Evolutionary conservation across 371 early-diverging fungal genomes (phyloP), one percentile per base, ranked within the genome.

Genomic region (Mortierella sp.): DNA sequence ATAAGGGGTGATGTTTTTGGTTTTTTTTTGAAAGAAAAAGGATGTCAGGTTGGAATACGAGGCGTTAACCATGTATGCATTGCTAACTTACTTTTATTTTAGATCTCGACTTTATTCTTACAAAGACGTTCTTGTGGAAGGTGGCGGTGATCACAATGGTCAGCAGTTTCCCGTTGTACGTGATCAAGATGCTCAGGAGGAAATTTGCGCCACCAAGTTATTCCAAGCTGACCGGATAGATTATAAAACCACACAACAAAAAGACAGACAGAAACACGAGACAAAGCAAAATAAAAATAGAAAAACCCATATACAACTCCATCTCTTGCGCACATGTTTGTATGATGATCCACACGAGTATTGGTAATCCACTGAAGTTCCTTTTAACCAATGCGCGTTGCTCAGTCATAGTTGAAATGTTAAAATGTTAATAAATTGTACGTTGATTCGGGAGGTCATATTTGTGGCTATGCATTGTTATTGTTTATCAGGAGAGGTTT

Each of bases 71-170:
- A 22, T 30, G 3, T 39, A 30, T 61, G 11, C 28, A 28, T 20
- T 30, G 20, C 26, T 11, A 60, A 51, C 51, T n/a, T 20, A 26
- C 10, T 28, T 11, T 62, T 62, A 16, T 45, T 24, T 62, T 39
- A 96, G 95, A 98, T 77, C 78, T 95, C 81, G 72, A 86, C 47
- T 98, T 97, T 76, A 97, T 97, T 63, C 75, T 95, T 66, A 94
- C 97, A 1, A 84, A 83, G 60, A 85, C 91, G 11, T 98, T 97
- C 85, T 87, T 93, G 20, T 96, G 97, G 97, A 98, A 98, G 76
- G 93, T 94, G 4, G 89, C 91, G 0, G 92, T 96, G 22, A 97
- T 98, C 43, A 97, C 97, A 14, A 93, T 93, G 11, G 92, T 97
- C 37, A 94, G 94, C 74, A 92, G 94, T 57, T 86, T 96, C 37